A percentile compares a stretch with the other conserved stretches of the same genome.
Evolutionary conservation across 2,329 filamentous ascomycete species (phyloP).

Genomic region (Verticillium dahliae): DNA sequence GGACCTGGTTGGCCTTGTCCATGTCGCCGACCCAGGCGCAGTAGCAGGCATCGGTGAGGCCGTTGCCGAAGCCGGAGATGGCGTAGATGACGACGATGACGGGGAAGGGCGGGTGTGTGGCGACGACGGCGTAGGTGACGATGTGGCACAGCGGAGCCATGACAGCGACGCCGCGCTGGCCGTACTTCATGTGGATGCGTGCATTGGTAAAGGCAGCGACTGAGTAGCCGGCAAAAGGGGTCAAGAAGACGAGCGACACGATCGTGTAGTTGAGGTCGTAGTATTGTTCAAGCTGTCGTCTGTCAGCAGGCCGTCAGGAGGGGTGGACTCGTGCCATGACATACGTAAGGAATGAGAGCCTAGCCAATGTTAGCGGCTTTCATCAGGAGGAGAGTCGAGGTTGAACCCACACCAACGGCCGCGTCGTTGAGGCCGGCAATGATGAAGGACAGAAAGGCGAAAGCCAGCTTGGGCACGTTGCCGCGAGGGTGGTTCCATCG

Average conservation of each 20-base stretch:
- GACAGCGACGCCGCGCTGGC: constrained; percentile 61
- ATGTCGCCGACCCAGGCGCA: constrained; percentile 54
- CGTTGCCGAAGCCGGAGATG: constrained; percentile 61
- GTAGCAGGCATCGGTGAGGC: constrained; percentile 48
- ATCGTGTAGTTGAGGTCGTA: constrained; percentile 53
- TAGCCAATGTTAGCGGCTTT: constrained; percentile 7
- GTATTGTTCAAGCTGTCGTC: constrained; percentile 48
- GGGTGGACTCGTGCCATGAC: constrained; percentile 1
- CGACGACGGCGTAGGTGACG: constrained; percentile 52
- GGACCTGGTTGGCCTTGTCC: constrained; percentile 60
- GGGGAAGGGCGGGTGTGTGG: constrained; percentile 42
- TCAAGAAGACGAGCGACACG: constrained; percentile 58
- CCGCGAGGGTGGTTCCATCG: constrained; percentile 28
- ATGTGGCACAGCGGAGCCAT: constrained; percentile 56
- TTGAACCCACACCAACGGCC: constrained; percentile 43
- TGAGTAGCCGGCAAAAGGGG: constrained; percentile 57
- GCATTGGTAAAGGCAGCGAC: constrained; percentile 56
- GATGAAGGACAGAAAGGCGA: constrained; percentile 51
- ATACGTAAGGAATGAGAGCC: constrained; percentile 32
- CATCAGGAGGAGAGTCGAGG: not conserved
- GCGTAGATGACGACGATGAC: constrained; percentile 57
- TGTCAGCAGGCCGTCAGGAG: not conserved
- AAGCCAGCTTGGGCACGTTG: constrained; percentile 23
- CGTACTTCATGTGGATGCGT: constrained; percentile 49
- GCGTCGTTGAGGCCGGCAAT: constrained; percentile 59